Conservation (phyloP, 2,329 filamentous ascomycete genomes). For the Ophiobolus disseminans region DNA sequence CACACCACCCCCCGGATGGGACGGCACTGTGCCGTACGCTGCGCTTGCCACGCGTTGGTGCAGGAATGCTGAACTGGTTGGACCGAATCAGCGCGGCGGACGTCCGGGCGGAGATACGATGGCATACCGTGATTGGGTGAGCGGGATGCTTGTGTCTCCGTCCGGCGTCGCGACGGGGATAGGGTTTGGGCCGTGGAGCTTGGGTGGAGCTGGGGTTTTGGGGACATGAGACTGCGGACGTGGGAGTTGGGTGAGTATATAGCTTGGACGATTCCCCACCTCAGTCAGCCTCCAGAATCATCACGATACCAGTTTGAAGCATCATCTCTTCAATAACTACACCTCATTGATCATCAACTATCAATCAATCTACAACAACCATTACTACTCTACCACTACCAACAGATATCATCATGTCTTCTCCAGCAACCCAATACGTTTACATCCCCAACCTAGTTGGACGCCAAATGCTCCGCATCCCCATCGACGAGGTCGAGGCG, state of each 20-base stretch:
- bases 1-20: constrained; percentile 19
- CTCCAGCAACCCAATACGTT: constrained; percentile 41
- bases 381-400: not conserved
- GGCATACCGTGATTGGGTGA: constrained; percentile 2
- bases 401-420: constrained; percentile 27
- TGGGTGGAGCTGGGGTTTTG: constrained; percentile 28
- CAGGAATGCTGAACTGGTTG: constrained; percentile 5
- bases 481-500: constrained; percentile 32
- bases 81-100: constrained; percentile 27
- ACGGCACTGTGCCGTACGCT: constrained; percentile 17
- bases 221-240: not conserved
- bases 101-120: constrained; percentile 17
- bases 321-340: not conserved
- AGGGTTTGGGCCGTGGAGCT: constrained; percentile 27
- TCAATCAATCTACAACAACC: not conserved
- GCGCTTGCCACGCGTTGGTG: constrained; percentile 31
- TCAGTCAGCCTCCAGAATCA: not conserved
- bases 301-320: constrained; percentile 4
- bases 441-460: constrained; percentile 50
- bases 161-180: constrained; percentile 28
- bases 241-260: constrained; percentile 13
- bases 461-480: constrained; percentile 47
- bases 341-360: not conserved
- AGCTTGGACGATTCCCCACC: constrained; percentile 6
- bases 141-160: constrained; percentile 4